Evolutionary conservation across 2,329 filamentous ascomycete genomes (phyloP).

Genomic region (Phialophora chinensis): DNA sequence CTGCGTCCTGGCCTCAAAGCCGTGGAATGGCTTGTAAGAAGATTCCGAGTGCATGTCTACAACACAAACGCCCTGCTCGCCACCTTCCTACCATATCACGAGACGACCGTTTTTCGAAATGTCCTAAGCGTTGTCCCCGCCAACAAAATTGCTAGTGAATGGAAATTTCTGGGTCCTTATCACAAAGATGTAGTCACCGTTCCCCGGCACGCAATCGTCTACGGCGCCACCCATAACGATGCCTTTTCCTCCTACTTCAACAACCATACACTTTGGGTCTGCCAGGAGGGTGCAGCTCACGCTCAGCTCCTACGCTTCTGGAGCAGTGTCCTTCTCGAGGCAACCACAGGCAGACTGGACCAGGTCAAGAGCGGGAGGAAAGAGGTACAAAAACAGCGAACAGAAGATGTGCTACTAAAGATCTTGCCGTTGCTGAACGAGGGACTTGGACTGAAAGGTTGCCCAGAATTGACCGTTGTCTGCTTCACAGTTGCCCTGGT

Average conservation of each 20-base stretch:
- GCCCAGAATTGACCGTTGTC: constrained; percentile 79
- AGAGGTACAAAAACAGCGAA: constrained; percentile 77
- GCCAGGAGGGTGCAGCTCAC: constrained; percentile 74
- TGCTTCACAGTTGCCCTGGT: constrained; percentile 92
- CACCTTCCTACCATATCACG: constrained; percentile 92
- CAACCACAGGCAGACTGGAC: constrained; percentile 82
- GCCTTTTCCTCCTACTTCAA: constrained; percentile 79
- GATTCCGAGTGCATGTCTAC: constrained; percentile 91
- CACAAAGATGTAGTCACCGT: constrained; percentile 76
- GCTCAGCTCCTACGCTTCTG: constrained; percentile 84
- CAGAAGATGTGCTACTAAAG: constrained; percentile 75
- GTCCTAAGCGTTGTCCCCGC: constrained; percentile 83
- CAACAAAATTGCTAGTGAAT: constrained; percentile 71
- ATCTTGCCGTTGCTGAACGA: constrained; percentile 75
- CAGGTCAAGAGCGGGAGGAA: constrained; percentile 75
- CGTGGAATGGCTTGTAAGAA: constrained; percentile 90
- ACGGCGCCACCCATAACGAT: constrained; percentile 79
- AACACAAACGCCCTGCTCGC: constrained; percentile 79
- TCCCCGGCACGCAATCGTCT: constrained; percentile 80
- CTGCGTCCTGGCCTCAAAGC: constrained; percentile 88
- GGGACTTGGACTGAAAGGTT: constrained; percentile 75
- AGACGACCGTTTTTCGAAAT: constrained; percentile 81
- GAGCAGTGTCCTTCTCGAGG: constrained; percentile 85
- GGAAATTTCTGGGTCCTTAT: constrained; percentile 87
- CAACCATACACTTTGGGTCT: constrained; percentile 75